Evolutionary conservation across 441 rosid species (phyloP), one percentile per base, ranked within the genome.

Genomic region (Codiaeum variegatum): DNA sequence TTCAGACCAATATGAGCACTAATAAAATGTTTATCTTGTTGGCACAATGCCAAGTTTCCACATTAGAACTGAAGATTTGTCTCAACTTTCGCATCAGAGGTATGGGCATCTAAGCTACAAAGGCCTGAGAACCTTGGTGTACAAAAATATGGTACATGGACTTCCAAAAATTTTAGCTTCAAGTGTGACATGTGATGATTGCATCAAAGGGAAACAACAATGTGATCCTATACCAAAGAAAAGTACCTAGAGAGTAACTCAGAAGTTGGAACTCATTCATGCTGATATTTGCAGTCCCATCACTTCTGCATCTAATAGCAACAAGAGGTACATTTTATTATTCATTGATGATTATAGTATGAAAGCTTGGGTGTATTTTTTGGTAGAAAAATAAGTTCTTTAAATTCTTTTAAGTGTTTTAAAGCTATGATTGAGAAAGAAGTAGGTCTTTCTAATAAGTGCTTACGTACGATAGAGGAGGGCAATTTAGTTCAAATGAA

Each of bases 121-220:
- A 6, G 66, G 66, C 8, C 34, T 61, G 21, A 18, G 18, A 1
- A 34, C 24, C 9, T 19, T 52, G 10, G 0, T 18, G 26, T 19
- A 19, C 3, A 52, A 52, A 11, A n/a, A 52, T 2, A 61, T 61
- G 66, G 66, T 61, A 18, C 42, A 0, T 18, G 44, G 66, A 18
- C 66, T 61, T 34, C 44, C 66, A 3, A 1, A 31, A 31, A 11
- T 61, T 6, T 0, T 15, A 1, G 12, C 11, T 21, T 31, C 66
- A 31, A 61, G 0, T 36, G 18, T n/a, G 5, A 66, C 36, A 38
- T 63, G 29, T 1, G 38, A 7, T 8, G 49, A 38, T 12, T 63
- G 49, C 19, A 63, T 63, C 31, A 63, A 38, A 4, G 42, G 49
- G 29, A 63, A 63, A 12, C 49, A 63, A 63, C 67, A 63, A 5